Percentiles rank a stretch among this genome's conserved stretches.
These are phyloP conservation scores for Dendrostoma leiphaemia DNA, from an alignment of 2,329 filamentous ascomycete species.

Conservation along the genomic window DNA sequence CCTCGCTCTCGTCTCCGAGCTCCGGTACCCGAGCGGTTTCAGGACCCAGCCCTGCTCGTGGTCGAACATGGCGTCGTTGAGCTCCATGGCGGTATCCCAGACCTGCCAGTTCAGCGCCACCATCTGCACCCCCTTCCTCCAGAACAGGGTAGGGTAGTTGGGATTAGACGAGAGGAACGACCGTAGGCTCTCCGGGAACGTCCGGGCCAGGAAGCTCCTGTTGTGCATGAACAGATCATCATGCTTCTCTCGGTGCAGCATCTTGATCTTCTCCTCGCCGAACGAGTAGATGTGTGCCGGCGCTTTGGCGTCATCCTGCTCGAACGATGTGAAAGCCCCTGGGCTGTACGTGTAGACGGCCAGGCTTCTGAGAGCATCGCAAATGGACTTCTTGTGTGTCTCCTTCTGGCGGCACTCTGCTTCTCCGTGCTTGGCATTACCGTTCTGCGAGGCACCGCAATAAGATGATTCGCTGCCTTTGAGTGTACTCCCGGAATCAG, in stretches of 20 bases:
- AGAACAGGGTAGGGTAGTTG: slow-evolving; percentile 77
- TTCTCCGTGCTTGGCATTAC: slow-evolving; percentile 38
- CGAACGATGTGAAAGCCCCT: slow-evolving; percentile 65
- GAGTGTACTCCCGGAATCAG: slow-evolving; percentile 18
- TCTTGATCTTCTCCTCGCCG: slow-evolving; percentile 71
- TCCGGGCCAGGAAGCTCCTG: slow-evolving; percentile 80
- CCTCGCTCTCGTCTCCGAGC: slow-evolving; percentile 31
- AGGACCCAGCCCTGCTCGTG: slow-evolving; percentile 80
- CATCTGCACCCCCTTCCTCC: slow-evolving; percentile 96
- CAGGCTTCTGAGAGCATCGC: slow-evolving; percentile 67
- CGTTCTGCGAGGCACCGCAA: slow-evolving; percentile 29
- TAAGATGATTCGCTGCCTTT: slow-evolving; percentile 30
- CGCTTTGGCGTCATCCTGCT: slow-evolving; percentile 58
- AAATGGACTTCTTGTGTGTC: slow-evolving; percentile 56
- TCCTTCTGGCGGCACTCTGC: slow-evolving; percentile 38
- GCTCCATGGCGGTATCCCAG: slow-evolving; percentile 88
- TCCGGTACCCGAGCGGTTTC: slow-evolving; percentile 75
- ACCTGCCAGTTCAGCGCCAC: slow-evolving; percentile 98
- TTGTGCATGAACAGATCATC: slow-evolving; percentile 85
- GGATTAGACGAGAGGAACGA: slow-evolving; percentile 90
- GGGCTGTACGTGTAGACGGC: slow-evolving; percentile 86
- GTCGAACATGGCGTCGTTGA: slow-evolving; percentile 97
- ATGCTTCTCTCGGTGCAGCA: slow-evolving; percentile 59
- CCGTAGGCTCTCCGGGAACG: slow-evolving; percentile 73
- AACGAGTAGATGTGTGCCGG: slow-evolving; percentile 81